Evolutionary conservation across 2,329 filamentous ascomycete species (phyloP).

Genomic region (Sphaerulina musiva): DNA sequence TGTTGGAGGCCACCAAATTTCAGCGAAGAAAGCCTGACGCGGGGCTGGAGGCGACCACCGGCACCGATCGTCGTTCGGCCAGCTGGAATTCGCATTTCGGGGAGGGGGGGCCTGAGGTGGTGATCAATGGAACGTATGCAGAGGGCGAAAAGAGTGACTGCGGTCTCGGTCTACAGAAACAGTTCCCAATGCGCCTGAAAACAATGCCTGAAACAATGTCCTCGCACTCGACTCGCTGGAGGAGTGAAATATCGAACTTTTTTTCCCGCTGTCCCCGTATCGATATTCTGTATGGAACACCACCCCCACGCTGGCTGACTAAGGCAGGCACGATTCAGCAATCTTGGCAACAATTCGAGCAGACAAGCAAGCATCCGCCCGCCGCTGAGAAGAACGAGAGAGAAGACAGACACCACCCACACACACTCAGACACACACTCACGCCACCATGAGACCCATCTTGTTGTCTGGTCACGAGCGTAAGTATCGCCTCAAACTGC

Average conservation of each 20-base stretch:
- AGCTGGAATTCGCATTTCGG: constrained; percentile 4
- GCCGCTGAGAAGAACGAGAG: no score
- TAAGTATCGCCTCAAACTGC: background rate
- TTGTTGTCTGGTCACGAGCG: constrained; percentile 79
- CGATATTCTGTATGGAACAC: no score
- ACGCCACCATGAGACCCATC: constrained; percentile 83
- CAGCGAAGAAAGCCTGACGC: background rate
- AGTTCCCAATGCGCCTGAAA: constrained; percentile 2
- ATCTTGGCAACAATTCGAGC: no score
- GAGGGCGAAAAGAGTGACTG: background rate
- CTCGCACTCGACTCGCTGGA: background rate
- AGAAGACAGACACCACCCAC: background rate
- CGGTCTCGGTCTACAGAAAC: background rate
- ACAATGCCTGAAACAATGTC: background rate
- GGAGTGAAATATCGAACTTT: background rate
- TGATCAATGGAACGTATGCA: background rate
- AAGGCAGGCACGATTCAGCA: no score
- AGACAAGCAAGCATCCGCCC: no score
- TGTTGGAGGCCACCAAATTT: constrained; percentile 9
- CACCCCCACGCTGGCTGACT: no score
- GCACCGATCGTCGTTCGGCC: constrained; percentile 7
- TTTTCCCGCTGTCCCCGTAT: no score
- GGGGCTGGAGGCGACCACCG: constrained; percentile 7
- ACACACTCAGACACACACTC: constrained; percentile 6
- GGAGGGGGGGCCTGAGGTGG: background rate